phyloP scores from a whole-genome alignment of 768 basidiomycete genomes.

The Pleurotus ostreatus region DNA sequence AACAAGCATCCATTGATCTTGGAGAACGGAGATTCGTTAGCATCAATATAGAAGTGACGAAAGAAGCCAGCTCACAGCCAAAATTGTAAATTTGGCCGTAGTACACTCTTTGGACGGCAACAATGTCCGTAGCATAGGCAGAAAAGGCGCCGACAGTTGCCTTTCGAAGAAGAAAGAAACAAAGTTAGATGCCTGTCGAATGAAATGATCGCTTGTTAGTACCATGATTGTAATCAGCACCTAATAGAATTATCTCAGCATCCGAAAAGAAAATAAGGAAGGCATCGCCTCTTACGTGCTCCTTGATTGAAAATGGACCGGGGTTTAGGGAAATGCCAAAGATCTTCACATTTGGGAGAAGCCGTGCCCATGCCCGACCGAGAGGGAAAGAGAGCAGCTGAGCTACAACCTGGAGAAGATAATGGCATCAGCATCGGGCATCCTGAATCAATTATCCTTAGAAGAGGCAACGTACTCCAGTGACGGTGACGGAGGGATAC shows the following conservation, averaged over 20 bases:
- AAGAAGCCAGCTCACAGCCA: conserved; percentile 36
- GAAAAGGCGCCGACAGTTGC: conserved; percentile 36
- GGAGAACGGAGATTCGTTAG: not conserved
- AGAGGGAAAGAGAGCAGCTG: conserved; percentile 68
- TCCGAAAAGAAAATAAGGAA: conserved; percentile 19
- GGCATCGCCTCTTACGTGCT: conserved; percentile 46
- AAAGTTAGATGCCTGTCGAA: not conserved
- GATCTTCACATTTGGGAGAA: conserved; percentile 48
- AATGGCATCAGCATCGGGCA: not conserved
- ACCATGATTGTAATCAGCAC: conserved; percentile 56
- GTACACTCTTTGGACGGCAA: conserved; percentile 73
- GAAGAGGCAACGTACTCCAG: conserved; percentile 28
- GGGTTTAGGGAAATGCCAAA: conserved; percentile 56
- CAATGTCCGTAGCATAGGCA: conserved; percentile 73
- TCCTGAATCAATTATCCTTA: not conserved
- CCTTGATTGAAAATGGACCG: conserved; percentile 73
- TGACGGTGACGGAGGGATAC: conserved; percentile 63
- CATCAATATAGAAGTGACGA: not conserved
- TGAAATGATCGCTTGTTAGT: not conserved
- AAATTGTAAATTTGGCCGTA: conserved; percentile 65
- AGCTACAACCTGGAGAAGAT: conserved; percentile 47
- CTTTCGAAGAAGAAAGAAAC: conserved; percentile 19
- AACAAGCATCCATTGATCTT: conserved; percentile 78
- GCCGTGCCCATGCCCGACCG: conserved; percentile 53
- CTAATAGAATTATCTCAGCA: conserved; percentile 17